These are phyloP conservation scores for Scopulariopsis brevicaulis DNA, from an alignment of 2,329 filamentous ascomycete species.

Conservation along the genomic window DNA sequence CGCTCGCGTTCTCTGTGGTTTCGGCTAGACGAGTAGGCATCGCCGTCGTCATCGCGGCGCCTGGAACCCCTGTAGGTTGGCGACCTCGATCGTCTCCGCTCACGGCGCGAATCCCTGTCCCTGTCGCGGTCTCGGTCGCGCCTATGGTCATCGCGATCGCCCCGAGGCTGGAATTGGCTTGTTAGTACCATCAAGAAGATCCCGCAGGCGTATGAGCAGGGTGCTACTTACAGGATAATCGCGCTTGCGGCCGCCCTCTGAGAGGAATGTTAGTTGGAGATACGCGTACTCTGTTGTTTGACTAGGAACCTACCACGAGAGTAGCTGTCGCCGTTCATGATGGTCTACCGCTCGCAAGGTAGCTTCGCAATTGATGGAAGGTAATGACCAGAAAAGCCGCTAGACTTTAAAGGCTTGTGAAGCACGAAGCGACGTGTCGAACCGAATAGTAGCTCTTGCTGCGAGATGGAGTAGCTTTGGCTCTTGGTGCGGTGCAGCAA, in stretches of 20 bases:
- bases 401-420: not conserved
- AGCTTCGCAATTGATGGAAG: not conserved
- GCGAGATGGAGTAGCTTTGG: not conserved
- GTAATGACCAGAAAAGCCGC: not conserved
- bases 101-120: conserved; percentile 31
- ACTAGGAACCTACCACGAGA: conserved; percentile 52
- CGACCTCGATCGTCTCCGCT: conserved; percentile 74
- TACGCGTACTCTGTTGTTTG: conserved; percentile 16
- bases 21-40: conserved; percentile 86
- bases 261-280: conserved; percentile 11
- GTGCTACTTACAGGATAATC: conserved; percentile 38
- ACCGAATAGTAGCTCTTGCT: not conserved
- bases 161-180: not conserved
- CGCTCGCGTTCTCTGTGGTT: conserved; percentile 88
- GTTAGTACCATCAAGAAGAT: not conserved
- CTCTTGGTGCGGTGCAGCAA: not conserved
- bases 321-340: conserved; percentile 81
- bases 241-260: conserved; percentile 39
- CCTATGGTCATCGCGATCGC: conserved; percentile 21
- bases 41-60: conserved; percentile 66
- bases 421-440: not conserved
- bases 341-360: conserved; percentile 13
- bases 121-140: conserved; percentile 22
- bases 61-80: conserved; percentile 59
- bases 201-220: not conserved